Evolutionary conservation across 345 rosid species (phyloP), one percentile per base, ranked within the genome.

Genomic region (Atalantia buxifolia): DNA sequence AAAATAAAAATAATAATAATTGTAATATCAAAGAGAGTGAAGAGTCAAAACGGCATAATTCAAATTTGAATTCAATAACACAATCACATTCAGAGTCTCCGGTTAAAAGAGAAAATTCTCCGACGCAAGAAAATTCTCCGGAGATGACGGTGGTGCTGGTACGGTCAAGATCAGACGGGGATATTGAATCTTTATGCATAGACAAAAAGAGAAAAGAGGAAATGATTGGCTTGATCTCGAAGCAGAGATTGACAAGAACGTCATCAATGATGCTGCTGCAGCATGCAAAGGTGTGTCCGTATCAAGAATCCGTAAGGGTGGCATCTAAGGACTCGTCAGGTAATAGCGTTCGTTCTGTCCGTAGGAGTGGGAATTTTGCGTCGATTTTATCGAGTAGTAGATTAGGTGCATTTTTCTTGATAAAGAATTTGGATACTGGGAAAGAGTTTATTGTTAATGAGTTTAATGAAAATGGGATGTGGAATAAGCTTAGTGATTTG

Each of bases 401-500:
- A 0, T 84, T 91, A 21, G 91, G 91, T 27, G 92, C 97, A 6
- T 91, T 96, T 66, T 90, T 91, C 89, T 75, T 96, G 81, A 94
- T 94, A 57, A 96, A 91, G 90, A 94, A 92, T 78, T 83, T 96
- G 79, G 98, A 96, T 25, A 96, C 97, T 0, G 97, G 97, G 2
- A 90, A 89, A 78, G 98, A 94, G 81, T 92, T 96, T 36, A 72
- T 96, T 4, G 98, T 96, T 6, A 92, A 96, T 2, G 98, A 92
- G 84, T 89, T 85, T 38, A 85, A 85, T 36, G 90, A 90, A 59
- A 85, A 91, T 61, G 98, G 98, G 24, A 87, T 79, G 90, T 96
- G 99, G 98, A 96, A 94, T 73, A 87, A 90, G 63, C 86, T 96
- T 18, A 96, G 97, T 63, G 99, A 96, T 88, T 82, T 96, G 38